Conservation (phyloP, 768 basidiomycete genomes). For the Rhodotorula graminis region DNA sequence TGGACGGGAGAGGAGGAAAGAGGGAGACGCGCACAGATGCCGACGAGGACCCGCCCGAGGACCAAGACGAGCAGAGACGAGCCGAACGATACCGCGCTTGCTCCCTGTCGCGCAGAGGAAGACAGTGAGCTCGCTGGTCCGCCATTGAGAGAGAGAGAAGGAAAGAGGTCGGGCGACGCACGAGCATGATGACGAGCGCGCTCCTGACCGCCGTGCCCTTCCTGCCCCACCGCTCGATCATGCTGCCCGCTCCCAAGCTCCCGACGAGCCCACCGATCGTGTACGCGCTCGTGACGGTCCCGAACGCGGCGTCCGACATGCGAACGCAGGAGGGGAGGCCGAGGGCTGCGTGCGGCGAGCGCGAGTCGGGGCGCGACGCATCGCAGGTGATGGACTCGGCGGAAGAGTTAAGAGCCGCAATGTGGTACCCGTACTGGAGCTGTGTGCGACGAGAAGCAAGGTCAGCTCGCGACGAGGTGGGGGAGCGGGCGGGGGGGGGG, state of each 20-base stretch:
- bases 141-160: background rate
- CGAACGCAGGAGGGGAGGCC: conserved; percentile 69
- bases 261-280: conserved; percentile 82
- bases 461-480: background rate
- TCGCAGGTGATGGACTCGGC: conserved; percentile 50
- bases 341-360: conserved; percentile 14
- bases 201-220: conserved; percentile 63
- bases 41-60: conserved; percentile 59
- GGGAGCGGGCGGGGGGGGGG: too few relatives aligned
- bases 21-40: conserved; percentile 7
- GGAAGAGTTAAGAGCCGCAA: conserved; percentile 84
- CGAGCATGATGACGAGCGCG: conserved; percentile 54
- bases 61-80: conserved; percentile 57
- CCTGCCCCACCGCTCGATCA: conserved; percentile 69
- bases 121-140: too few relatives aligned
- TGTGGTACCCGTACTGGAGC: conserved; percentile 80
- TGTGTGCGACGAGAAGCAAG: background rate
- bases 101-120: conserved; percentile 48
- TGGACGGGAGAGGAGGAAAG: conserved; percentile 44
- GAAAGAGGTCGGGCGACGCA: background rate
- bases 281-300: conserved; percentile 75
- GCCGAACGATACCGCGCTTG: conserved; percentile 63
- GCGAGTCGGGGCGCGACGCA: background rate
- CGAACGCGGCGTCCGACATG: conserved; percentile 72
- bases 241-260: conserved; percentile 61